Evolutionary conservation across 2,329 filamentous ascomycete species (phyloP).

Genomic region (Claviceps africana): DNA sequence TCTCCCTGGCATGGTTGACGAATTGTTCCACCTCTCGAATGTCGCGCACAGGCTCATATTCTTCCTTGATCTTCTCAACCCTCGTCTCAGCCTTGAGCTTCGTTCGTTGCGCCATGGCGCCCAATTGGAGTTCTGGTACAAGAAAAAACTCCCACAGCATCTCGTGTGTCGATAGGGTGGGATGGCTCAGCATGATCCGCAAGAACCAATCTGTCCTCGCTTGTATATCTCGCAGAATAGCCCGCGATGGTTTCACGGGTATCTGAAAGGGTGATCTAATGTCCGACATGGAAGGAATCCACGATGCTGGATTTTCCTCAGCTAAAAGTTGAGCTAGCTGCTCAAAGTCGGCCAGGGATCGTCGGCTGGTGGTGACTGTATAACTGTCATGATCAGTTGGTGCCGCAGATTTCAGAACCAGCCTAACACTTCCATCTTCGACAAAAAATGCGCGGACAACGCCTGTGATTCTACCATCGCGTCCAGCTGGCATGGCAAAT

Average conservation of each 20-base stretch:
- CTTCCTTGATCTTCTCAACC: constrained; percentile 73
- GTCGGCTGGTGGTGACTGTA: constrained; percentile 85
- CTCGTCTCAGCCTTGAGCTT: constrained; percentile 73
- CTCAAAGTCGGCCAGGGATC: constrained; percentile 81
- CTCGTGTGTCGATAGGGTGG: constrained; percentile 90
- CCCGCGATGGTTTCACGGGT: constrained; percentile 77
- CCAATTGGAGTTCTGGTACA: constrained; percentile 80
- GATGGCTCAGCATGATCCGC: constrained; percentile 71
- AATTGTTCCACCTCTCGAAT: constrained; percentile 86
- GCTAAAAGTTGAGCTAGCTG: constrained; percentile 71
- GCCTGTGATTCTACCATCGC: constrained; percentile 73
- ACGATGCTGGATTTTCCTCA: constrained; percentile 87
- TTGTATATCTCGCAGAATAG: constrained; percentile 78
- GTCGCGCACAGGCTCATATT: constrained; percentile 72
- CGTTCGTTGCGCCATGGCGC: constrained; percentile 81
- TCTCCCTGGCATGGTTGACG: constrained; percentile 78
- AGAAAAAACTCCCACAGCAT: constrained; percentile 98
- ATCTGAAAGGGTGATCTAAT: constrained; percentile 84
- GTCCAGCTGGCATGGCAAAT: constrained; percentile 56
- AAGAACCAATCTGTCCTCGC: constrained; percentile 76
- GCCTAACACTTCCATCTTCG: constrained; percentile 83
- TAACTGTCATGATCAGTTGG: constrained; percentile 71
- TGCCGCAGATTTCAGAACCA: constrained; percentile 87
- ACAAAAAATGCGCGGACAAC: constrained; percentile 95
- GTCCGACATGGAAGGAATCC: constrained; percentile 68